Conservation (phyloP, 139 green algal species). For the Tetraselmis striata region DNA sequence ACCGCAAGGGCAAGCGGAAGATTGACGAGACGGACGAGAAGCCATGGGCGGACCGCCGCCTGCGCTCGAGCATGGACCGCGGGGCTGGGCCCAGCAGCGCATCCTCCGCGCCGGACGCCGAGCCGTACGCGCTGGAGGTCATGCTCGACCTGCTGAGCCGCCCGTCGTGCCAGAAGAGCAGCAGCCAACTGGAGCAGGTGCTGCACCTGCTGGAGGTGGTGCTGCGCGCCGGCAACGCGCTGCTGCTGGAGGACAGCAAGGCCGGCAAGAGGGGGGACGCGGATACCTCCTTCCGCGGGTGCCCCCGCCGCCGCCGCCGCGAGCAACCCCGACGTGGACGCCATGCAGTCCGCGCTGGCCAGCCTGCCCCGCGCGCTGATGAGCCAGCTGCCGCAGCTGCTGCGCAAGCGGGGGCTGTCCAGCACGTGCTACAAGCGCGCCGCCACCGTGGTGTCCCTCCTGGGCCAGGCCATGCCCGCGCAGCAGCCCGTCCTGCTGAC, state of each 20-base stretch:
- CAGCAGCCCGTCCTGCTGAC: slow-evolving; percentile 52
- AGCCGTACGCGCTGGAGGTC: slow-evolving; percentile 49
- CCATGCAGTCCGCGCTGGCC: not conserved
- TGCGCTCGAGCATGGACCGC: not conserved
- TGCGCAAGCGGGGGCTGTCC: slow-evolving; percentile 39
- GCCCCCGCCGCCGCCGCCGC: not conserved
- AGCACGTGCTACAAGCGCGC: slow-evolving; percentile 48
- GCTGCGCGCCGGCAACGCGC: slow-evolving; percentile 19
- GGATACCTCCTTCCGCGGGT: not conserved
- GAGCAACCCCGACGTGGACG: not conserved
- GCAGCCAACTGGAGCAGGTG: slow-evolving; percentile 43
- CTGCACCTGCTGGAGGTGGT: slow-evolving; percentile 56
- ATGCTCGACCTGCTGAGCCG: slow-evolving; percentile 55
- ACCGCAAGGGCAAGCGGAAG: slow-evolving; percentile 48
- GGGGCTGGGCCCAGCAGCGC: too few species aligned
- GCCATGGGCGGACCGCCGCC: not conserved
- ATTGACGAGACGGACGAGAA: not conserved
- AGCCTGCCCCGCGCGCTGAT: slow-evolving; percentile 24
- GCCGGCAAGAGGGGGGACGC: slow-evolving; percentile 8
- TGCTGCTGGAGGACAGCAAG: not conserved
- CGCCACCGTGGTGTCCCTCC: slow-evolving; percentile 42
- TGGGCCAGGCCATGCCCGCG: slow-evolving; percentile 46
- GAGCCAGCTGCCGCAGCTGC: slow-evolving; percentile 20
- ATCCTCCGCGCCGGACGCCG: not conserved
- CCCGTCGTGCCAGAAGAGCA: slow-evolving; percentile 42